Base-by-base conservation (phyloP, 352 stramenopile species). In the Halophytophthora polymorphica region DNA sequence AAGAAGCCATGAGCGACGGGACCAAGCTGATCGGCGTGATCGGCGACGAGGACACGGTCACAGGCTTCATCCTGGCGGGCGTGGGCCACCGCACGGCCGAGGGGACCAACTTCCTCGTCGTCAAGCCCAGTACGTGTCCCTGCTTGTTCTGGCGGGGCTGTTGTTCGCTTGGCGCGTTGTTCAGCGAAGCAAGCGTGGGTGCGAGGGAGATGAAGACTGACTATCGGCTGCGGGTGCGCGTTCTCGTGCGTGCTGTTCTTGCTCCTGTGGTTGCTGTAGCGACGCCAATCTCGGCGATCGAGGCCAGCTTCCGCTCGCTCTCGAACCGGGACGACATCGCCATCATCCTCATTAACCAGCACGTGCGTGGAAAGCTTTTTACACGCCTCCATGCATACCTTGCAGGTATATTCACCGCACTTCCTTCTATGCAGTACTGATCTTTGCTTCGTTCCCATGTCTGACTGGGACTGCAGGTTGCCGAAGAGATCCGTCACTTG, bases 301-400 rank as follows among this genome's bases (percentile, higher is more conserved):
- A 97, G 58, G 76, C 96, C 36, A 91, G 86, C 21, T 98, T 99
- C 70, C 90, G 93, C 45, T 73, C 71, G 25, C 88, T 99, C 31
- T 92, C 94, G 28, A 93, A 60, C 40, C 87, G 97, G 39, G 87
- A 98, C 63, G 97, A 99, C 73, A 86, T 99, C 54, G 97, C 87
- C 34, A 99, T 99, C 53, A 96, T 99, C 53, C 82, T 99, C 19
- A 99, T 99, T 63, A 99, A 99, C 74, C 97, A 99, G 73, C 96
- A 99, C 57, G 88, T 95, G 69, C 39, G 81, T 57, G 6, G n/a
- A n/a, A n/a, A n/a, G n/a, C n/a, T n/a, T n/a, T n/a, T n/a, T n/a
- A n/a, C n/a, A n/a, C n/a, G n/a, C n/a, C n/a, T n/a, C n/a, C n/a
- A n/a, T n/a, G n/a, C n/a, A n/a, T n/a, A n/a, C n/a, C n/a, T n/a